These are phyloP conservation scores for Hirschioporus abietinus DNA, from an alignment of 768 basidiomycete genomes.

Conservation along the genomic window DNA sequence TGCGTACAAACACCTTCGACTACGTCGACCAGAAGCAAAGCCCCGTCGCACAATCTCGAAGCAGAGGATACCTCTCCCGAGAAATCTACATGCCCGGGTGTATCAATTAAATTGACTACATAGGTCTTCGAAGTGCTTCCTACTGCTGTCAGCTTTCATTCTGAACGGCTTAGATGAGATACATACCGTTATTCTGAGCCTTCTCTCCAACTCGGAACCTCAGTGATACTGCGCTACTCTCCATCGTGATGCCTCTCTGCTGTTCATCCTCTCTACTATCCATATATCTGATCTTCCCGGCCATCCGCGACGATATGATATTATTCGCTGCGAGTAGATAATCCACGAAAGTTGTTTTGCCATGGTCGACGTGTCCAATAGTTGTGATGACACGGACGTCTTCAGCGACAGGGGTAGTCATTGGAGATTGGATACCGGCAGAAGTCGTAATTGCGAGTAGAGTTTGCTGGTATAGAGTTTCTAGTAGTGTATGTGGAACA, in stretches of 20 bases:
- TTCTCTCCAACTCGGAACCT: constrained; percentile 76
- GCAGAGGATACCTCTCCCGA: constrained; percentile 96
- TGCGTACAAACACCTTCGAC: constrained; percentile 99
- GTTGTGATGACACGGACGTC: constrained; percentile 79
- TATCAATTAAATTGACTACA: constrained; percentile 94
- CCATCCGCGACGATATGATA: constrained; percentile 92
- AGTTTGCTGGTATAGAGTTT: too few species aligned
- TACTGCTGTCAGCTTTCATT: constrained; percentile 32
- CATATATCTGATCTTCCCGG: constrained; percentile 92
- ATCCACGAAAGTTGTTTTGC: constrained; percentile 95
- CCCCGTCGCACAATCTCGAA: constrained; percentile 90
- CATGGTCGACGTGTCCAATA: constrained; percentile 90
- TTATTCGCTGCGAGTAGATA: constrained; percentile 94
- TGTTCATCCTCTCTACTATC: constrained; percentile 97
- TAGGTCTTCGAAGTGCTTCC: constrained; percentile 62
- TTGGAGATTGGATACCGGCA: background rate
- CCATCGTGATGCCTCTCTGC: constrained; percentile 98
- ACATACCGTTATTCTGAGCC: constrained; percentile 51
- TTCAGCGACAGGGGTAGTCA: constrained; percentile 23
- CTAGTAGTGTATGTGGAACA: too few species aligned
- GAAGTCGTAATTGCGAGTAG: too few species aligned
- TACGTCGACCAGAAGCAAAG: constrained; percentile 91
- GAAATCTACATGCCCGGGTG: constrained; percentile 98
- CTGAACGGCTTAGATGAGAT: constrained; percentile 5
- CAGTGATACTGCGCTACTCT: constrained; percentile 90